Percentiles rank a stretch among this genome's conserved stretches.
These are phyloP conservation scores for Amesomyces nigricolor DNA, from an alignment of 2,329 filamentous ascomycete species.

Conservation along the genomic window DNA sequence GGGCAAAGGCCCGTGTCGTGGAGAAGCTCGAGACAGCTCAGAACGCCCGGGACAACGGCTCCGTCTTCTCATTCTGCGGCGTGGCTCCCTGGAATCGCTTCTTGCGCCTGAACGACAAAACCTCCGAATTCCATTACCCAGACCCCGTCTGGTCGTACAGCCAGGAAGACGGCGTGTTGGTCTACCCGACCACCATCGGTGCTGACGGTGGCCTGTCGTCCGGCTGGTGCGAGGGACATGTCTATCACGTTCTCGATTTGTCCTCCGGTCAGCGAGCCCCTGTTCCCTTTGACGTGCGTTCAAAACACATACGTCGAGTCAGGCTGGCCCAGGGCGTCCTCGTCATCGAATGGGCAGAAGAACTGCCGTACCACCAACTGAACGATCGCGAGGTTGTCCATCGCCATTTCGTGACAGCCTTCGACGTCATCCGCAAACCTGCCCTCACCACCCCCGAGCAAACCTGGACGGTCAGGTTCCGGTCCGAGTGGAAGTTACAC, in stretches of 20 bases:
- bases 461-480: conserved; percentile 43
- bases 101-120: conserved; percentile 37
- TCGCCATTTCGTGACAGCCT: conserved; percentile 56
- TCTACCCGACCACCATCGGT: conserved; percentile 40
- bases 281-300: conserved; percentile 46
- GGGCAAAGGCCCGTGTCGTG: conserved; percentile 41
- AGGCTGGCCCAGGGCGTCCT: conserved; percentile 50
- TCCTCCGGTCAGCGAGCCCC: conserved; percentile 36
- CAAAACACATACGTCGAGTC: conserved; percentile 49
- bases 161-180: conserved; percentile 47
- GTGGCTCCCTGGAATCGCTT: conserved; percentile 43
- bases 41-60: conserved; percentile 28
- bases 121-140: conserved; percentile 39
- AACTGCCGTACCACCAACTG: conserved; percentile 44
- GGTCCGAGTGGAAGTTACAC: conserved; percentile 57
- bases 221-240: conserved; percentile 7
- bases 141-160: conserved; percentile 52
- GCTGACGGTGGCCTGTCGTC: neutral
- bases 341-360: conserved; percentile 59
- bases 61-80: conserved; percentile 28
- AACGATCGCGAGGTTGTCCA: conserved; percentile 47
- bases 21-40: conserved; percentile 39
- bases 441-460: neutral
- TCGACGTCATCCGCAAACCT: conserved; percentile 38
- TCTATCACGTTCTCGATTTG: conserved; percentile 47